These are phyloP conservation scores for Psidium friedrichsthalianum DNA, from an alignment of 345 rosid species.

Conservation along the genomic window DNA sequence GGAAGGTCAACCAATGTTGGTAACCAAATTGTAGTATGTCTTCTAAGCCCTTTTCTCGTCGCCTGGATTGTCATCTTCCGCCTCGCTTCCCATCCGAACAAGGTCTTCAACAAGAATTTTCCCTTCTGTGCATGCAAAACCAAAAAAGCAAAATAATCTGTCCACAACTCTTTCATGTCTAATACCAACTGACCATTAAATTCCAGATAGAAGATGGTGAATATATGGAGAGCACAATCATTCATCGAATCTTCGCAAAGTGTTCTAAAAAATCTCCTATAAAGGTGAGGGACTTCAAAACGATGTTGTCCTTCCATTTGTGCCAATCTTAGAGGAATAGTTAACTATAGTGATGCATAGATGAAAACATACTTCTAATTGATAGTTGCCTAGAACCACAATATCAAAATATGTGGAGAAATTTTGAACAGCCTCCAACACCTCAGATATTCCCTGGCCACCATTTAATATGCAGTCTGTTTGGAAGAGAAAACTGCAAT, in stretches of 20 bases:
- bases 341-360: not conserved
- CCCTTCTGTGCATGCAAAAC: slow-evolving; percentile 41
- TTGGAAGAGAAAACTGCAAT: not conserved
- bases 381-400: not conserved
- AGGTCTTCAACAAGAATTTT: slow-evolving; percentile 82
- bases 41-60: slow-evolving; percentile 15
- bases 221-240: not conserved
- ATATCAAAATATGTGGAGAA: not conserved
- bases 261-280: not conserved
- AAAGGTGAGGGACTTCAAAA: not conserved
- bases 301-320: not conserved
- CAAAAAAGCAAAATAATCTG: not conserved
- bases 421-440: not conserved
- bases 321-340: not conserved
- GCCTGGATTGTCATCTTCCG: slow-evolving; percentile 38
- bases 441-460: not conserved
- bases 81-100: slow-evolving; percentile 57
- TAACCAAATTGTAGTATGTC: not conserved
- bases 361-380: not conserved
- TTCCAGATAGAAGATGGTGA: not conserved
- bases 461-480: not conserved
- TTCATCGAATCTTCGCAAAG: not conserved
- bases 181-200: not conserved
- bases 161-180: not conserved
- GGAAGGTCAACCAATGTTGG: not conserved